phyloP scores from a whole-genome alignment of 768 basidiomycete genomes.

The Cantharellus anzutake region DNA sequence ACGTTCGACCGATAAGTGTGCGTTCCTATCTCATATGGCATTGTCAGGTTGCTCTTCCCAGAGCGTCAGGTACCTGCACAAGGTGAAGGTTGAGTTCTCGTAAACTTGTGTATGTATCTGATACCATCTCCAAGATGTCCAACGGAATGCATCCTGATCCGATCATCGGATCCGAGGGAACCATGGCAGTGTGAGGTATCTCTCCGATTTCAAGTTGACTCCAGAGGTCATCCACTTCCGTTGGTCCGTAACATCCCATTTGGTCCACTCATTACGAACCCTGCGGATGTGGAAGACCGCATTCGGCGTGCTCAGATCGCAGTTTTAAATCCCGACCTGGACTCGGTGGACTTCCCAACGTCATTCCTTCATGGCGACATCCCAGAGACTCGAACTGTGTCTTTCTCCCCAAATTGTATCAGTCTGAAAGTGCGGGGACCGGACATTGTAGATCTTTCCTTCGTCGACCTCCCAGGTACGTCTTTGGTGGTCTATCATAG shows the following conservation, averaged over 20 bases:
- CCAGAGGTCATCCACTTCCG: constrained; percentile 1
- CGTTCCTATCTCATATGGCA: not conserved
- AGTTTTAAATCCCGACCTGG: constrained; percentile 9
- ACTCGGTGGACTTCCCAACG: constrained; percentile 3
- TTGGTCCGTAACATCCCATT: constrained; percentile 10
- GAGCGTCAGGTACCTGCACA: constrained; percentile 59
- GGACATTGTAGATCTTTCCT: constrained; percentile 42
- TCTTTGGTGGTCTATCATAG: not conserved
- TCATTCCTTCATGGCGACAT: constrained; percentile 4
- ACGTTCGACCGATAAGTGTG: not conserved
- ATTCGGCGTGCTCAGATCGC: constrained; percentile 12
- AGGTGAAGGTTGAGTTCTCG: constrained; percentile 22
- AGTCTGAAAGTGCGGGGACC: constrained; percentile 39
- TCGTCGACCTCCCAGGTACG: constrained; percentile 41
- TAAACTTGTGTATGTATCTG: too few relatives aligned
- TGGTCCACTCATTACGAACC: constrained; percentile 4
- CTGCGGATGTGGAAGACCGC: constrained; percentile 8
- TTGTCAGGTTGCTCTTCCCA: constrained; percentile 37
- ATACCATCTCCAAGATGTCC: constrained; percentile 17
- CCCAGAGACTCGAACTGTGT: constrained; percentile 6
- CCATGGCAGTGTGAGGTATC: constrained; percentile 20
- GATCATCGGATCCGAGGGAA: not conserved
- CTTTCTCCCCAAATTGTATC: constrained; percentile 38
- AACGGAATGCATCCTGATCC: constrained; percentile 20
- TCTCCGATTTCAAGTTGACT: constrained; percentile 17